Base-by-base conservation (phyloP, 1,139 yeast species). In the Taphrina sp. region DNA sequence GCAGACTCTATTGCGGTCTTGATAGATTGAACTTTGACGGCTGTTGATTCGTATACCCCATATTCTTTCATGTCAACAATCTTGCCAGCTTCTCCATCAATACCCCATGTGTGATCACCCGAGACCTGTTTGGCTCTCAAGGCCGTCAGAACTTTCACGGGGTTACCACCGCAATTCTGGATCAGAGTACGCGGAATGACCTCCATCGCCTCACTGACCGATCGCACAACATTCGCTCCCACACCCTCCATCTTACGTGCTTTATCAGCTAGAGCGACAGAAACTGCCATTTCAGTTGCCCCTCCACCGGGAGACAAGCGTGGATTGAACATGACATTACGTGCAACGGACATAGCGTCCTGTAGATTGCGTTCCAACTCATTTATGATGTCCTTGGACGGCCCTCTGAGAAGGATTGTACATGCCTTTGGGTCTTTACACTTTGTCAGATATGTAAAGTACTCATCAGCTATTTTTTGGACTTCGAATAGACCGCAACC, bases 41-140 rank as follows among this genome's bases (percentile, higher is more conserved):
- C 96, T 73, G 92, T 96, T 16, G 99, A 98, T 73, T 92, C 99
- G 98, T 98, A 92, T 62, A 92, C 85, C 39, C 98, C 98, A 70
- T 89, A 92, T 23, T 81, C 84, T 63, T 85, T 81, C 99, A 92
- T 92, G 69, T 92, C 97, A 38, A 87, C 96, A 59, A 92, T 80
- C 72, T 86, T 88, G 64, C 98, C 98, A 58, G 78, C 76, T 62
- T 90, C 96, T 62, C 99, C 99, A 69, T 92, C 95, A 61, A 92
- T 83, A 69, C 99, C 99, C 71, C 76, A 85, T 0, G 95, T 85
- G 67, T 77, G 77, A n/a, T 42, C 54, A 5, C 46, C 46, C 66
- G 84, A 82, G 8, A 97, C 96, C 68, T 92, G 99, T 70, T 89
- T 88, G 34, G 98, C 96, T 74, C 98, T 83, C 67, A 94, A 76